Evolutionary conservation across 2,329 filamentous ascomycete species (phyloP).

Genomic region (Claviceps purpurea): DNA sequence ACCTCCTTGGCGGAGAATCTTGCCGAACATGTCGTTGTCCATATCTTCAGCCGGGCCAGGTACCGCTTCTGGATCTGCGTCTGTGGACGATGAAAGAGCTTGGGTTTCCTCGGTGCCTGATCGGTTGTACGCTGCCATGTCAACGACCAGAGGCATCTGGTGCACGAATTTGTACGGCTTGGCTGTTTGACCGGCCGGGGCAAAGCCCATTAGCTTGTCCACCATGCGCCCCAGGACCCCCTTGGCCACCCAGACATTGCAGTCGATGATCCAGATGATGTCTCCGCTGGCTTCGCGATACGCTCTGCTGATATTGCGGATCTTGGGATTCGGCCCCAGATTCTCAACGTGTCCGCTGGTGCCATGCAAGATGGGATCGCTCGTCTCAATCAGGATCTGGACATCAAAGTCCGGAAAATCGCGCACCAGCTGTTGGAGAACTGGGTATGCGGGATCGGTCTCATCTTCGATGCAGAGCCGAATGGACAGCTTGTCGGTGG

Average conservation of each 20-base stretch:
- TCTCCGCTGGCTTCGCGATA: constrained; percentile 82
- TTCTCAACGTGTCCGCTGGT: constrained; percentile 34
- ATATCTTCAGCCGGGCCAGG: background rate
- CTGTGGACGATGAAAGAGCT: constrained; percentile 20
- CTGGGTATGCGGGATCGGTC: constrained; percentile 62
- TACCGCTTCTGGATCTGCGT: constrained; percentile 16
- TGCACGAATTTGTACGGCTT: constrained; percentile 83
- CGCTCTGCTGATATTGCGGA: constrained; percentile 86
- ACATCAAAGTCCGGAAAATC: constrained; percentile 64
- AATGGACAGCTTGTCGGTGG: constrained; percentile 60
- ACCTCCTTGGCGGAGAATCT: constrained; percentile 40
- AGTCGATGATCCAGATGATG: constrained; percentile 89
- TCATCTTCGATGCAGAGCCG: constrained; percentile 68
- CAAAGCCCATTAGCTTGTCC: constrained; percentile 64
- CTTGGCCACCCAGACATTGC: constrained; percentile 82
- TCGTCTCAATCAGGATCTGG: constrained; percentile 64
- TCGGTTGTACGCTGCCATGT: constrained; percentile 33
- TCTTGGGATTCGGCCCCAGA: constrained; percentile 95
- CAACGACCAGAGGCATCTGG: constrained; percentile 81
- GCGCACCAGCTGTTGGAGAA: constrained; percentile 55
- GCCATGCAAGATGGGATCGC: constrained; percentile 57
- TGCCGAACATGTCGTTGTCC: constrained; percentile 13
- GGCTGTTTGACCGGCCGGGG: constrained; percentile 29
- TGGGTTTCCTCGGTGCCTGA: constrained; percentile 11
- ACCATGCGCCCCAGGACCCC: constrained; percentile 81